Percentiles rank a stretch among this genome's conserved stretches.
Conservation (phyloP, 176 grass and related monocot species). For the Elaeis guineensis region DNA sequence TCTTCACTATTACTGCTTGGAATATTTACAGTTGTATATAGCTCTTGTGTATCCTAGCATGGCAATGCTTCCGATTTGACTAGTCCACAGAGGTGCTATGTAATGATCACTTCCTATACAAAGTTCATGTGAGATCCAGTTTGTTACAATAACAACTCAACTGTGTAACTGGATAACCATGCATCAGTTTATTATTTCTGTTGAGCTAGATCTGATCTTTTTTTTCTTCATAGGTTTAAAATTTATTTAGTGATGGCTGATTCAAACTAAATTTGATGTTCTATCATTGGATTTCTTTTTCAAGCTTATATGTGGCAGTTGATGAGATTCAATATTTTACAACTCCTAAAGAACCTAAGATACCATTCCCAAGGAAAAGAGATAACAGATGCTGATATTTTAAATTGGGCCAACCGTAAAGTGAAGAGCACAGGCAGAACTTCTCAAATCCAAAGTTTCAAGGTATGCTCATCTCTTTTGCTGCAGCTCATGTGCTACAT, state of each 20-base stretch:
- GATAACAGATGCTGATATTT: constrained; percentile 81
- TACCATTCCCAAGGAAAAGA: constrained; percentile 81
- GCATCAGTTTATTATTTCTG: background rate
- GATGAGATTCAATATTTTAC: constrained; percentile 95
- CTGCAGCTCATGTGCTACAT: no score
- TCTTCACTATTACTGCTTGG: no score
- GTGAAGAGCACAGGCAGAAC: constrained; percentile 83
- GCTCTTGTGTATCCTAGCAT: no score
- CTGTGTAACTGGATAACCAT: no score
- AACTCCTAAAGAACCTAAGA: constrained; percentile 88
- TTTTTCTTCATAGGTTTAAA: background rate
- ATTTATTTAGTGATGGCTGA: no score
- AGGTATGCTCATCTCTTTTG: constrained; percentile 36
- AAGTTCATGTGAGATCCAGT: no score
- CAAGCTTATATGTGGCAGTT: constrained; percentile 91
- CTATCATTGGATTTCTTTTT: constrained; percentile 16
- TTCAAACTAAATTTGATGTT: no score
- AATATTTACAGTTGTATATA: no score
- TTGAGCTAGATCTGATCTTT: background rate
- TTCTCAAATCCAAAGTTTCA: constrained; percentile 81
- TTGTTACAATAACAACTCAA: no score
- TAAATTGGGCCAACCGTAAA: constrained; percentile 82
- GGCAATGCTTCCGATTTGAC: no score
- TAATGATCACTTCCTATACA: no score
- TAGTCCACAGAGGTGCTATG: no score